Conservation (phyloP, 2,329 filamentous ascomycete genomes). For the Diplodia sapinea region DNA sequence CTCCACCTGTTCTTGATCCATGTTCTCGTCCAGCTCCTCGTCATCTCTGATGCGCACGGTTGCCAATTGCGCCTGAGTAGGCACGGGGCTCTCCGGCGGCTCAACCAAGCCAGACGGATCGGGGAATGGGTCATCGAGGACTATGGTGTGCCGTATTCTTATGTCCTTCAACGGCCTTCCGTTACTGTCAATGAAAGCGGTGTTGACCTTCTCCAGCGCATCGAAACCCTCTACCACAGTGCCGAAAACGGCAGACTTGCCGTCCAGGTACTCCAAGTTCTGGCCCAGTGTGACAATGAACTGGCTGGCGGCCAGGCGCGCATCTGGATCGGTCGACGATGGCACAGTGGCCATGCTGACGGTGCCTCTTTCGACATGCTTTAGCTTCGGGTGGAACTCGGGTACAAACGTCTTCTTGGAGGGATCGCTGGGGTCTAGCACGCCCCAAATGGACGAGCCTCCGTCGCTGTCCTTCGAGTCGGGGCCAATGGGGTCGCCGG, state of each 20-base stretch:
- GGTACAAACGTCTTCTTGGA: conserved; percentile 79
- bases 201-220: conserved; percentile 89
- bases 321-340: conserved; percentile 75
- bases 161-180: conserved; percentile 93
- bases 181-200: conserved; percentile 82
- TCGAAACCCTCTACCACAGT: conserved; percentile 97
- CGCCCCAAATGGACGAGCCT: conserved; percentile 90
- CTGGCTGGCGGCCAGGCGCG: conserved; percentile 83
- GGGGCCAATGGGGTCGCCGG: conserved; percentile 90
- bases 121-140: conserved; percentile 89
- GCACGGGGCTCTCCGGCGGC: conserved; percentile 78
- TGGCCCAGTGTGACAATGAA: conserved; percentile 93
- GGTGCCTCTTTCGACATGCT: conserved; percentile 86
- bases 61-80: conserved; percentile 82
- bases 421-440: conserved; percentile 66
- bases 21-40: conserved; percentile 76
- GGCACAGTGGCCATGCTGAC: conserved; percentile 97
- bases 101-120: conserved; percentile 79
- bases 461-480: conserved; percentile 85
- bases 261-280: conserved; percentile 87
- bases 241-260: conserved; percentile 92
- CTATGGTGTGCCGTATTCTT: conserved; percentile 87
- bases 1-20: conserved; percentile 81
- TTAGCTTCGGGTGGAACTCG: conserved; percentile 84
- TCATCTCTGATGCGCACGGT: conserved; percentile 93